Evolutionary conservation across 345 rosid genomes (phyloP).

Genomic region (Populus euphratica): DNA sequence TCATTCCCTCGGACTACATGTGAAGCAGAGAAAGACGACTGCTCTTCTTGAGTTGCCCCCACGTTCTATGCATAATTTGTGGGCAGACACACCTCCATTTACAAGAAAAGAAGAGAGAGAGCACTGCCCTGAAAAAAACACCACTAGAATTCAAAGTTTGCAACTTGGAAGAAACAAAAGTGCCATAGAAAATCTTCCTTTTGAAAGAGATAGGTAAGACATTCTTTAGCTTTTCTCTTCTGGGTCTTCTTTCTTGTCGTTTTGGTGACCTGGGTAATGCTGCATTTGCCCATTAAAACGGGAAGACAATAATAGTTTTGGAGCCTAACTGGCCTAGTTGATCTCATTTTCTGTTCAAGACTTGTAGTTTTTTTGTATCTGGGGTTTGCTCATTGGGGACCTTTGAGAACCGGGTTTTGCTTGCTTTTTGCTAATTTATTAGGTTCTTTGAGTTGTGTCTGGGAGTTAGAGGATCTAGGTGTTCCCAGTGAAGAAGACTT

Average conservation of each 20-base stretch:
- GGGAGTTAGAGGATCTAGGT: conserved; percentile 11
- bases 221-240: conserved; percentile 19
- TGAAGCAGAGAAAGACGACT: conserved; percentile 16
- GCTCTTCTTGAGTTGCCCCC: conserved; percentile 53
- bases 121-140: background rate
- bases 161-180: conserved; percentile 5
- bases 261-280: conserved; percentile 36
- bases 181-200: background rate
- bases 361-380: conserved; percentile 11
- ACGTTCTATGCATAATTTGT: conserved; percentile 64
- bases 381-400: conserved; percentile 16
- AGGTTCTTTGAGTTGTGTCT: conserved; percentile 5
- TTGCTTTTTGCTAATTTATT: conserved; percentile 9
- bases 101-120: background rate
- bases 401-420: conserved; percentile 13
- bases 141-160: conserved; percentile 13
- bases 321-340: background rate
- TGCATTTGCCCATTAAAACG: conserved; percentile 20
- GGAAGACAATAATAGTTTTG: conserved; percentile 1
- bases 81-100: conserved; percentile 24
- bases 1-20: conserved; percentile 29
- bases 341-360: conserved; percentile 5
- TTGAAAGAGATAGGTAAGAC: conserved; percentile 9
- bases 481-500: conserved; percentile 1
- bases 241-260: background rate